These are phyloP conservation scores for Nakataea oryzae DNA, from an alignment of 2,329 filamentous ascomycete genomes.

Conservation along the genomic window DNA sequence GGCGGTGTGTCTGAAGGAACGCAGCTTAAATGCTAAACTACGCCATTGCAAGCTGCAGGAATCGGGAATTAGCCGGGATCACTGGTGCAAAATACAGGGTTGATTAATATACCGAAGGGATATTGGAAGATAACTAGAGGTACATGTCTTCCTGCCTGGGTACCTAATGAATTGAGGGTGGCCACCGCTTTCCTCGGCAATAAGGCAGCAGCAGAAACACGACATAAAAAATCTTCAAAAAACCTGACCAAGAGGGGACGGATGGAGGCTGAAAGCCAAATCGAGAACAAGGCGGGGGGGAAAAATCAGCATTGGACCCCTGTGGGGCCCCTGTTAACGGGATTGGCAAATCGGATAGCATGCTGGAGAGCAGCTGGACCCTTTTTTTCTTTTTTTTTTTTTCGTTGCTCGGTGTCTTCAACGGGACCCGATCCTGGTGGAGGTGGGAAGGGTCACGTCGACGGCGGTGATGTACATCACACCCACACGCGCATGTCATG, in stretches of 20 bases:
- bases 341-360: background rate
- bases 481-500: background rate
- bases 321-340: background rate
- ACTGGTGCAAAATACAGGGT: background rate
- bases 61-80: background rate
- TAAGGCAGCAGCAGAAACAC: too few relatives aligned
- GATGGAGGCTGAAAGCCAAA: background rate
- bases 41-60: background rate
- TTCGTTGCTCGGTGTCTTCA: too few relatives aligned
- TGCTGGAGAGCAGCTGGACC: background rate
- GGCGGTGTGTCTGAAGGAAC: background rate
- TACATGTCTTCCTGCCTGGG: too few relatives aligned
- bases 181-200: background rate
- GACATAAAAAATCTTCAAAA: background rate
- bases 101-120: background rate
- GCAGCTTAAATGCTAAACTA: background rate
- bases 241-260: background rate
- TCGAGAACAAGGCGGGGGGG: background rate
- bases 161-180: background rate
- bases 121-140: too few relatives aligned
- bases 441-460: background rate
- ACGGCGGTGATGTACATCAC: background rate
- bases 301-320: background rate
- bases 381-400: too few relatives aligned
- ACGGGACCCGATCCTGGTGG: background rate